Conservation (phyloP, 495 filamentous ascomycete species). For the Xylaria intraflava region DNA sequence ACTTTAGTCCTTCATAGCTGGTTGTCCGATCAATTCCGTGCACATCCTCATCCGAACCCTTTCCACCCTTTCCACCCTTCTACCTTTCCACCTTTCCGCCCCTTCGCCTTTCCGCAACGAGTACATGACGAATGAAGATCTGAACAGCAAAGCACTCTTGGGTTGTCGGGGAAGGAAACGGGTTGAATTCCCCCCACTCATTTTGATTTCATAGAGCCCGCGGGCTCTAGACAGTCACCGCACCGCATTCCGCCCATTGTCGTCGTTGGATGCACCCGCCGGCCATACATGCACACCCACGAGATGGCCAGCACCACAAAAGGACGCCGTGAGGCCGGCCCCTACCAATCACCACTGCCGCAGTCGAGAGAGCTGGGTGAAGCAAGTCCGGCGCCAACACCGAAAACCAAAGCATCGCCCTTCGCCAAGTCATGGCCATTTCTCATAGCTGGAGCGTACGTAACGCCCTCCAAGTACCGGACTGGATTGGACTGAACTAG, state of each 20-base stretch:
- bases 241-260: background rate
- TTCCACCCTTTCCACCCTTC: background rate
- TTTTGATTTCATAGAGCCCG: background rate
- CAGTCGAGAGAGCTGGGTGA: constrained; percentile 61
- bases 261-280: constrained; percentile 14
- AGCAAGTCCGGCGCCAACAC: constrained; percentile 38
- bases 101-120: too few species aligned
- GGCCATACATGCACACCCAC: constrained; percentile 11
- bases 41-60: background rate
- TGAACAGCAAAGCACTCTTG: background rate
- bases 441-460: constrained; percentile 80
- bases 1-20: background rate
- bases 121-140: background rate
- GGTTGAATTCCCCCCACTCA: background rate
- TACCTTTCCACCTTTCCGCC: too few species aligned
- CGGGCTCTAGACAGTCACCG: background rate
- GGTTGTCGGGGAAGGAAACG: background rate
- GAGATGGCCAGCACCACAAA: constrained; percentile 12
- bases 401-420: constrained; percentile 35
- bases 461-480: constrained; percentile 7
- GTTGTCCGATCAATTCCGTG: background rate
- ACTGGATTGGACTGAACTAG: background rate
- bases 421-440: constrained; percentile 80
- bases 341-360: constrained; percentile 29
- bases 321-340: constrained; percentile 9